Evolutionary conservation across 345 rosid genomes (phyloP).

Genomic region (Corchorus olitorius): DNA sequence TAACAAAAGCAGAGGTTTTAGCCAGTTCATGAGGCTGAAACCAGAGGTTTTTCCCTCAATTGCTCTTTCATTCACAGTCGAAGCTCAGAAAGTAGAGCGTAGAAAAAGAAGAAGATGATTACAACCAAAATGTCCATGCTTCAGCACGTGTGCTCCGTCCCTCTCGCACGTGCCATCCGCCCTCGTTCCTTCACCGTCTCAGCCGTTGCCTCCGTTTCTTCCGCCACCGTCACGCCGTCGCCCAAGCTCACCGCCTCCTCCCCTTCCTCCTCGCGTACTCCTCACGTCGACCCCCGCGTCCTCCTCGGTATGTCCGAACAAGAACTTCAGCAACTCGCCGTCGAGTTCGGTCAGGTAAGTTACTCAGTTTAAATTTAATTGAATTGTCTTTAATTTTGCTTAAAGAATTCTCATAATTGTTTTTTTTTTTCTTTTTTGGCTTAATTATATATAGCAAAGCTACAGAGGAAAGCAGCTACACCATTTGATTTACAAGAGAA

Average conservation of each 20-base stretch:
- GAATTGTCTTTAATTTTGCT: neutral
- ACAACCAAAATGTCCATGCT: constrained; percentile 60
- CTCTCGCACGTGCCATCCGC: constrained; percentile 53
- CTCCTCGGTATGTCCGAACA: constrained; percentile 93
- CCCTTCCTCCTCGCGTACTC: constrained; percentile 38
- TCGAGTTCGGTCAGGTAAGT: constrained; percentile 77
- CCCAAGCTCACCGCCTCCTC: constrained; percentile 33
- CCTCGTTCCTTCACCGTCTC: constrained; percentile 41
- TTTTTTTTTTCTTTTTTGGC: neutral
- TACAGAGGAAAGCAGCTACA: constrained; percentile 94
- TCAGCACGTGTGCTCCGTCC: constrained; percentile 55
- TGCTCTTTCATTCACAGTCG: neutral
- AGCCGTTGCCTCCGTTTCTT: neutral
- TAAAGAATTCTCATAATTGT: neutral
- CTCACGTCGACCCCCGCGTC: constrained; percentile 59
- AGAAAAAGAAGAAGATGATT: constrained; percentile 32
- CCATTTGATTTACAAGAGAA: constrained; percentile 85
- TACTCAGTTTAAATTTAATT: neutral
- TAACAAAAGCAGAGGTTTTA: constrained; percentile 30
- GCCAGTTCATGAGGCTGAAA: constrained; percentile 22
- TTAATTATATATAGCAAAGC: constrained; percentile 51
- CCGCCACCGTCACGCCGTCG: constrained; percentile 31
- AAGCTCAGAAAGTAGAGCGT: constrained; percentile 5
- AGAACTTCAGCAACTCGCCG: constrained; percentile 84
- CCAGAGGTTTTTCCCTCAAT: constrained; percentile 26